A percentile compares a stretch with the other conserved stretches of the same genome.
These are phyloP conservation scores for Aspergillus sp. DNA, from an alignment of 2,329 filamentous ascomycete species.

Conservation along the genomic window DNA sequence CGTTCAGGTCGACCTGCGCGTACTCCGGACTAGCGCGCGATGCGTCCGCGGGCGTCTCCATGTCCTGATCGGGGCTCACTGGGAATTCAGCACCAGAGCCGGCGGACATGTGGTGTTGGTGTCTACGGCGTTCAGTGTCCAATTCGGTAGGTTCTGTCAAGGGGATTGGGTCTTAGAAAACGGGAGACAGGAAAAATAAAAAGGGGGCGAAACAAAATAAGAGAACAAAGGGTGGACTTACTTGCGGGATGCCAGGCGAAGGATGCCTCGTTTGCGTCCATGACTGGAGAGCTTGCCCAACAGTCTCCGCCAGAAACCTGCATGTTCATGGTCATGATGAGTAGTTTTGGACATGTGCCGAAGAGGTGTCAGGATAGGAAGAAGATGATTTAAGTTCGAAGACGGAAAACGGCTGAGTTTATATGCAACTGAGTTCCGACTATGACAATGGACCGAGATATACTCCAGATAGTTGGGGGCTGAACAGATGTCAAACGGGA, in stretches of 20 bases:
- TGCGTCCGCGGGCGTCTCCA: conserved; percentile 11
- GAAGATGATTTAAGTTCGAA: background rate
- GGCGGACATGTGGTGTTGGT: conserved; percentile 8
- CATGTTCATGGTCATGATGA: conserved; percentile 26
- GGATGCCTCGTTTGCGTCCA: conserved; percentile 27
- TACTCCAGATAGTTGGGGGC: background rate
- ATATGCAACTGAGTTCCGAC: background rate
- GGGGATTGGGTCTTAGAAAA: conserved; percentile 21
- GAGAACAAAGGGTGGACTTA: conserved; percentile 20
- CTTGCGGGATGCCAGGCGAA: conserved; percentile 23
- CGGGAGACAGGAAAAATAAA: background rate
- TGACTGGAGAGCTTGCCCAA: conserved; percentile 30
- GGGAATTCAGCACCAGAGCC: conserved; percentile 11
- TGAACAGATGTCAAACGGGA: background rate
- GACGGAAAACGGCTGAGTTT: conserved; percentile 1
- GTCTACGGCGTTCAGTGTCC: conserved; percentile 32
- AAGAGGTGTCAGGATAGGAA: background rate
- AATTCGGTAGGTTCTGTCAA: conserved; percentile 25
- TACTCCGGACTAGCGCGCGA: conserved; percentile 27
- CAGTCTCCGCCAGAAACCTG: conserved; percentile 30
- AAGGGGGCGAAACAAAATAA: background rate
- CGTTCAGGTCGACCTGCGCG: conserved; percentile 64
- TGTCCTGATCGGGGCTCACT: conserved; percentile 15
- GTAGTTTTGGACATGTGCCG: conserved; percentile 21
- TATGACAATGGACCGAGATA: background rate